Conservation (phyloP, 2,329 filamentous ascomycete genomes). For the Ceratocystis albifundus region DNA sequence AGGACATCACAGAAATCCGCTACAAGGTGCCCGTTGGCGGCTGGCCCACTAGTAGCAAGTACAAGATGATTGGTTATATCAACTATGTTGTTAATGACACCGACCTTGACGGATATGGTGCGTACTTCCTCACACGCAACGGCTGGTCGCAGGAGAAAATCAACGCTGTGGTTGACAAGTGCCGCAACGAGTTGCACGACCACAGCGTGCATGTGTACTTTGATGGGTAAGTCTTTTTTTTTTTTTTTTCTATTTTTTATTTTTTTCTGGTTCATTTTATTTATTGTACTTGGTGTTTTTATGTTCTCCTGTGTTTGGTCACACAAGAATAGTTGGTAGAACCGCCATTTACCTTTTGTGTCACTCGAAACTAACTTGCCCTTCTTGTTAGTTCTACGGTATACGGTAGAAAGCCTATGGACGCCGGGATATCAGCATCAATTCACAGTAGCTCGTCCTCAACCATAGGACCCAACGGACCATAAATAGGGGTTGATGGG, state of each 20-base stretch:
- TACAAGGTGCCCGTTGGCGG: conserved; percentile 33
- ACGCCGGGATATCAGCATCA: not conserved
- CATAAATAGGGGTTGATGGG: conserved; percentile 2
- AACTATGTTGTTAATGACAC: conserved; percentile 30
- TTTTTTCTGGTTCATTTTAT: not conserved
- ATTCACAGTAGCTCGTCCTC: conserved; percentile 15
- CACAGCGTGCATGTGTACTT: conserved; percentile 32
- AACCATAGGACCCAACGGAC: conserved; percentile 9
- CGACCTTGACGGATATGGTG: conserved; percentile 31
- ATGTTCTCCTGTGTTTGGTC: not conserved
- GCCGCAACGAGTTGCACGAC: conserved; percentile 31
- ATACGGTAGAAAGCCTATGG: conserved; percentile 18
- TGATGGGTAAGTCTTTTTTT: conserved; percentile 31
- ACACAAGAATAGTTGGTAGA: not conserved
- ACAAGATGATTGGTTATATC: conserved; percentile 37
- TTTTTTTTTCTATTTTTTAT: too few species aligned
- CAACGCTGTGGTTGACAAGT: conserved; percentile 29
- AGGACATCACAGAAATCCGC: conserved; percentile 25
- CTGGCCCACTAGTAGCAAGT: conserved; percentile 37
- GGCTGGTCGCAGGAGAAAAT: conserved; percentile 31
- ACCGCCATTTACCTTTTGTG: not conserved
- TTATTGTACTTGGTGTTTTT: too few species aligned
- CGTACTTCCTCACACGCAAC: conserved; percentile 33
- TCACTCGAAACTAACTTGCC: not conserved
- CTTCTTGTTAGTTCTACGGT: conserved; percentile 5